Base-by-base conservation (phyloP, 306 rosid genomes). In the Astragalus glycyphyllos region DNA sequence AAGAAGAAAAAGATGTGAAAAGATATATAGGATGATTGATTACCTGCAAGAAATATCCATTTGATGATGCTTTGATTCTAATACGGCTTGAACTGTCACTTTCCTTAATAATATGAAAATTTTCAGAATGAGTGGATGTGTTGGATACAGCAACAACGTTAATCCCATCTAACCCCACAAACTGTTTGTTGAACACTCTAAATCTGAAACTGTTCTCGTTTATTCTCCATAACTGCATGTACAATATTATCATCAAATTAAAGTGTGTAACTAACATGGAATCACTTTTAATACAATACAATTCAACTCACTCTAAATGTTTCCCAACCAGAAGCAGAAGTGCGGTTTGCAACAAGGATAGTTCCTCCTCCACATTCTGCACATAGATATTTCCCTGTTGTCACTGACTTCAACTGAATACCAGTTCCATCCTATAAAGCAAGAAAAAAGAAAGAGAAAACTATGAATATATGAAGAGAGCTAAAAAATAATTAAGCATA, bases 301-400 rank as follows among this genome's bases (percentile, higher is more conserved):
- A 35, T 45, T 58, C 2, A 11, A 10, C 84, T 63, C 48, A 88
- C 91, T 38, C 4, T 68, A 58, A 87, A 91, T 49, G 84, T 87
- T 84, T 91, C 96, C 97, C 96, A 91, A 54, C 83, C 73, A 0
- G 93, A 85, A 77, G 91, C 85, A 9, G 77, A 8, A 2, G 86
- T 65, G 53, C 96, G 83, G 55, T 91, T 87, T n/a, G 91, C 93
- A 50, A 87, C 97, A 9, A 89, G 60, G 63, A 77, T 84, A 54
- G 82, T 79, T 81, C 91, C 96, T 69, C 97, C 97, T 41, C 96
- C 93, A 0, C 13, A 40, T 56, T 91, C 96, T 2, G 96, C 90
- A 48, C 74, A 73, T 0, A 87, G 81, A 58, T 84, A 89, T 34
- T 91, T 91, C 53, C 41, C 48, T 0, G 80, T 89, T 26, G 87